These are phyloP conservation scores for Russula lepida DNA, from an alignment of 768 basidiomycete species.

Conservation along the genomic window DNA sequence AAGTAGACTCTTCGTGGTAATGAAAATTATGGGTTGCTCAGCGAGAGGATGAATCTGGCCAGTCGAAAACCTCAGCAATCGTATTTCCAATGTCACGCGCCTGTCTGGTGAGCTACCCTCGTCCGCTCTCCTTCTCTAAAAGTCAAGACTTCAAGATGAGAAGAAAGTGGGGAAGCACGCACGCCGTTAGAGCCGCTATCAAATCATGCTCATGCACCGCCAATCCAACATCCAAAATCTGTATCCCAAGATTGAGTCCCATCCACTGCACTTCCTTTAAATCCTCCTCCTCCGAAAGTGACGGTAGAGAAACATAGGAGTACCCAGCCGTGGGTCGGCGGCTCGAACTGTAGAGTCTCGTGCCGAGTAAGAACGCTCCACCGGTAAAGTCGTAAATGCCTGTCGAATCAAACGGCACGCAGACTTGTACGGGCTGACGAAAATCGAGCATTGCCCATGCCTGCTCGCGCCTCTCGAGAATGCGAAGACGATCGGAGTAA, in stretches of 20 bases:
- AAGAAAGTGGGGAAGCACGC: neutral
- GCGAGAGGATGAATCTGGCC: conserved; percentile 16
- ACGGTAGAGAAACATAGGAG: conserved; percentile 12
- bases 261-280: neutral
- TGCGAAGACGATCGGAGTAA: conserved; percentile 8
- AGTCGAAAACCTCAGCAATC: conserved; percentile 16
- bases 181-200: conserved; percentile 16
- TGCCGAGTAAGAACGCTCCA: conserved; percentile 19
- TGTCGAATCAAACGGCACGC: conserved; percentile 14
- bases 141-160: neutral
- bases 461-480: conserved; percentile 12
- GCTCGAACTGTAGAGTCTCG: neutral
- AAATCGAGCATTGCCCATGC: conserved; percentile 13
- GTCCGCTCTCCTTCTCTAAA: conserved; percentile 2
- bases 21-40: conserved; percentile 7
- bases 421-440: neutral
- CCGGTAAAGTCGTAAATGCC: conserved; percentile 22
- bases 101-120: neutral
- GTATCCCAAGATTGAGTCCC: neutral
- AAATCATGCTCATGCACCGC: conserved; percentile 19
- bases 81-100: conserved; percentile 9
- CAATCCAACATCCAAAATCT: conserved; percentile 18
- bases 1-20: conserved; percentile 3
- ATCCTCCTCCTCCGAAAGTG: neutral
- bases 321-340: conserved; percentile 9